A percentile compares a stretch with the other conserved stretches of the same genome.
phyloP scores from a whole-genome alignment of 140 eudicot species.

The Erigeron philadelphicus region DNA sequence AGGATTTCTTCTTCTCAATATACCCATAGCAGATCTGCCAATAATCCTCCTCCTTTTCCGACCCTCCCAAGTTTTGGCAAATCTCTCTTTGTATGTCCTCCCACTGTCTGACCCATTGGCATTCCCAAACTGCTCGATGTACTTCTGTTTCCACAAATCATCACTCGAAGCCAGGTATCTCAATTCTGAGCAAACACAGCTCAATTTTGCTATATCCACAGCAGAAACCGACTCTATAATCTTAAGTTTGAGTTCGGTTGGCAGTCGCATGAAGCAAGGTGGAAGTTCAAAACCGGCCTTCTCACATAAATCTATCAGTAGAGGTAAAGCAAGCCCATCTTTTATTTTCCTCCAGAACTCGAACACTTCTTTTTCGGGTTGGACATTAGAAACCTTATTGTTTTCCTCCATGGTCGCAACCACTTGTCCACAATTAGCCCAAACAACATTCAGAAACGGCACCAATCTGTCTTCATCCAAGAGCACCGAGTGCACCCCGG shows the following conservation, averaged over 20 bases:
- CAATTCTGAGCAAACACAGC: slow-evolving; percentile 54
- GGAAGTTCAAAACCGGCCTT: slow-evolving; percentile 54
- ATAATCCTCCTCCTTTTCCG: slow-evolving; percentile 34
- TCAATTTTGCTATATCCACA: slow-evolving; percentile 50
- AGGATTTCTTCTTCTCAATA: slow-evolving; percentile 19
- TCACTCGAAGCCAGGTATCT: slow-evolving; percentile 45
- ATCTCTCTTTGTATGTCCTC: slow-evolving; percentile 44
- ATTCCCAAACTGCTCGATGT: slow-evolving; percentile 47
- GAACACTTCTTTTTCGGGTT: slow-evolving; percentile 58
- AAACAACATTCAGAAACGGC: slow-evolving; percentile 57
- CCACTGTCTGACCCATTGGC: slow-evolving; percentile 20
- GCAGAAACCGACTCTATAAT: slow-evolving; percentile 55
- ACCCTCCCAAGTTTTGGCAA: slow-evolving; percentile 38
- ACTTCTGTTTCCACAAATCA: slow-evolving; percentile 71
- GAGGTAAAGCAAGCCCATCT: slow-evolving; percentile 62
- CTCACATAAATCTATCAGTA: slow-evolving; percentile 67
- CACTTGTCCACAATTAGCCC: slow-evolving; percentile 58
- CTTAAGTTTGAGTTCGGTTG: slow-evolving; percentile 62
- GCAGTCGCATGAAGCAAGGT: slow-evolving; percentile 64
- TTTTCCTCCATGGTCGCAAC: slow-evolving; percentile 29
- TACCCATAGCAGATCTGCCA: slow-evolving; percentile 2
- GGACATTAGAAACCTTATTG: slow-evolving; percentile 11
- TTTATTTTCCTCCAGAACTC: slow-evolving; percentile 63
- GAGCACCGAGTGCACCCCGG: slow-evolving; percentile 33
- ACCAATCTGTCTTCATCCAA: slow-evolving; percentile 51